These are phyloP conservation scores for Tilletia caries DNA, from an alignment of 1,284 basidiomycete genomes.

Conservation along the genomic window DNA sequence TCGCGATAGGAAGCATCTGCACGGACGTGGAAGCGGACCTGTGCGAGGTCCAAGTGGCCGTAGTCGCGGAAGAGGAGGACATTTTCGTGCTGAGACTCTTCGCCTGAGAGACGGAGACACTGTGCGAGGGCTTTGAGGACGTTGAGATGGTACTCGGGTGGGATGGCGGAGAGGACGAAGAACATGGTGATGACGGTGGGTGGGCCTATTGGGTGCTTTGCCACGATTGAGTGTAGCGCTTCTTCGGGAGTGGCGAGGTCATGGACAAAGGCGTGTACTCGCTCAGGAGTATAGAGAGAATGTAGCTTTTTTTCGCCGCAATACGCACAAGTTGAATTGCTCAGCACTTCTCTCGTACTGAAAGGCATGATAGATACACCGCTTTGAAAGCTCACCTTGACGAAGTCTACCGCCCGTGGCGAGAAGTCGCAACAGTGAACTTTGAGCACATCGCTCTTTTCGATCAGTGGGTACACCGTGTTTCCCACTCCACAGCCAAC, in stretches of 20 bases:
- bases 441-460: constrained; percentile 28
- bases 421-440: constrained; percentile 53
- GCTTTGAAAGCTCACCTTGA: constrained; percentile 27
- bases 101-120: constrained; percentile 25
- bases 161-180: constrained; percentile 54
- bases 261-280: constrained; percentile 53
- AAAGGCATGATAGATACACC: too few relatives aligned
- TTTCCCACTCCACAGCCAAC: constrained; percentile 53
- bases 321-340: too few relatives aligned
- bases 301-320: constrained; percentile 28
- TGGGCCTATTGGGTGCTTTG: background rate
- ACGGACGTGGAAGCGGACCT: constrained; percentile 53
- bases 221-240: constrained; percentile 8
- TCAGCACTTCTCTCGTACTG: too few relatives aligned
- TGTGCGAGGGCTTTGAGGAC: constrained; percentile 33
- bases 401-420: constrained; percentile 42
- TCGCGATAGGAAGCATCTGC: constrained; percentile 42
- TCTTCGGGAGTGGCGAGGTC: constrained; percentile 32
- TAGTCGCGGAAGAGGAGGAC: constrained; percentile 54
- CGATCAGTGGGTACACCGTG: constrained; percentile 47
- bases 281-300: constrained; percentile 24
- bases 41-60: constrained; percentile 51
- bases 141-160: constrained; percentile 40
- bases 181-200: constrained; percentile 47
- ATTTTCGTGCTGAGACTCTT: constrained; percentile 9